These are phyloP conservation scores for Cryptosporidium parvum DNA, from an alignment of 169 alveolate species.

Conservation along the genomic window DNA sequence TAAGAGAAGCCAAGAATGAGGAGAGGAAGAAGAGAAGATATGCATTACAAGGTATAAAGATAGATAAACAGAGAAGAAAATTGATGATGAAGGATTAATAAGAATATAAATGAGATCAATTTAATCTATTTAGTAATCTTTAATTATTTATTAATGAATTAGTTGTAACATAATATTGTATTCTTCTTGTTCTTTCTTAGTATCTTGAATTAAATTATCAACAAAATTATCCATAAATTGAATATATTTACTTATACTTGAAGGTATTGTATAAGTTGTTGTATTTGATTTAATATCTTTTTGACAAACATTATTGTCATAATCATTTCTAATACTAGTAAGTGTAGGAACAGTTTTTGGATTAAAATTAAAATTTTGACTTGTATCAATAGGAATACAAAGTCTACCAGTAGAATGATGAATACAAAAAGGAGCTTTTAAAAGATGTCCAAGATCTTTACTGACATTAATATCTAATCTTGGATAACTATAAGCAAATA, in stretches of 20 bases:
- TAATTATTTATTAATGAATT: not conserved
- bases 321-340: conserved; percentile 55
- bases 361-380: conserved; percentile 78
- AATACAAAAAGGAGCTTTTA: conserved; percentile 92
- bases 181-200: conserved; percentile 46
- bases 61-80: conserved; percentile 73
- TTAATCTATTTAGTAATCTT: not conserved
- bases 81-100: conserved; percentile 52
- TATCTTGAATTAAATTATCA: conserved; percentile 25
- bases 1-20: conserved; percentile 72
- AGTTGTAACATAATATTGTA: conserved; percentile 40
- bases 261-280: not conserved
- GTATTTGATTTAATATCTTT: not conserved
- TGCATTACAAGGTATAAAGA: conserved; percentile 64
- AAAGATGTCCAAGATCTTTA: conserved; percentile 89
- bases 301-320: conserved; percentile 9
- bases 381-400: conserved; percentile 86
- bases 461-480: conserved; percentile 85
- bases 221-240: conserved; percentile 45
- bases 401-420: conserved; percentile 92
- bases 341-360: conserved; percentile 88
- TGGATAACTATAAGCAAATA: conserved; percentile 85
- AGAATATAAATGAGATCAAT: not conserved
- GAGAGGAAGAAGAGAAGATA: conserved; percentile 76
- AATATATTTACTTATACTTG: conserved; percentile 23